These are phyloP conservation scores for Ophiostoma quercus DNA, from an alignment of 2,329 filamentous ascomycete species.

Conservation along the genomic window DNA sequence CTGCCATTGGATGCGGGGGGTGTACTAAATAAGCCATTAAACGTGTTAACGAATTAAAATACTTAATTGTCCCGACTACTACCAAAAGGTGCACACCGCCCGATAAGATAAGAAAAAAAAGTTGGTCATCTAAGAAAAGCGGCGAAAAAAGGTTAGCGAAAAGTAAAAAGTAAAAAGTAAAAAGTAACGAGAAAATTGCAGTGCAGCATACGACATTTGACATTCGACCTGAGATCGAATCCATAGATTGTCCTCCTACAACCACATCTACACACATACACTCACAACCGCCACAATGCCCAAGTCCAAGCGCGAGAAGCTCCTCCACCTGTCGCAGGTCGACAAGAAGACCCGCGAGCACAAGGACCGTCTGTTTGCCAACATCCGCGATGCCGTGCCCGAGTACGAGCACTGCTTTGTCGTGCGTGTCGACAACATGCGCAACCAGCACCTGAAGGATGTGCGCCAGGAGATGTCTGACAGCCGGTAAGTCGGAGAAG, in stretches of 20 bases:
- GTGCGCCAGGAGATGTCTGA: conserved; percentile 80
- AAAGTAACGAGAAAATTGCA: conserved; percentile 10
- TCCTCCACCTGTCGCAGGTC: conserved; percentile 86
- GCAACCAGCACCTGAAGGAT: conserved; percentile 91
- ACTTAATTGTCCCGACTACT: not conserved
- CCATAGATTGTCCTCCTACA: not conserved
- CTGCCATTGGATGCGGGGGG: conserved; percentile 7
- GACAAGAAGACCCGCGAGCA: conserved; percentile 90
- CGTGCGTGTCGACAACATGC: conserved; percentile 94
- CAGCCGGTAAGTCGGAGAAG: conserved; percentile 58
- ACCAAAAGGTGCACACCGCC: not conserved
- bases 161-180: conserved; percentile 9
- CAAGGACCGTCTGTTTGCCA: conserved; percentile 80
- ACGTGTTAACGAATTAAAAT: not conserved
- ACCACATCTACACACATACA: not conserved
- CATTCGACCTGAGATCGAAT: not conserved
- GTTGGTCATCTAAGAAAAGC: conserved; percentile 10
- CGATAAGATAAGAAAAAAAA: conserved; percentile 28
- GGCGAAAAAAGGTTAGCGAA: conserved; percentile 17
- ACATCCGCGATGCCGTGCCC: conserved; percentile 78
- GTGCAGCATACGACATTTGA: not conserved
- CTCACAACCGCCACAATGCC: conserved; percentile 60
- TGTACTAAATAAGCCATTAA: not conserved
- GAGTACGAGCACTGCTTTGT: conserved; percentile 89
- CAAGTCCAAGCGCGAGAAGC: conserved; percentile 87